Base-by-base conservation (phyloP, 2,329 filamentous ascomycete species). In the Paraphoma sp. region DNA sequence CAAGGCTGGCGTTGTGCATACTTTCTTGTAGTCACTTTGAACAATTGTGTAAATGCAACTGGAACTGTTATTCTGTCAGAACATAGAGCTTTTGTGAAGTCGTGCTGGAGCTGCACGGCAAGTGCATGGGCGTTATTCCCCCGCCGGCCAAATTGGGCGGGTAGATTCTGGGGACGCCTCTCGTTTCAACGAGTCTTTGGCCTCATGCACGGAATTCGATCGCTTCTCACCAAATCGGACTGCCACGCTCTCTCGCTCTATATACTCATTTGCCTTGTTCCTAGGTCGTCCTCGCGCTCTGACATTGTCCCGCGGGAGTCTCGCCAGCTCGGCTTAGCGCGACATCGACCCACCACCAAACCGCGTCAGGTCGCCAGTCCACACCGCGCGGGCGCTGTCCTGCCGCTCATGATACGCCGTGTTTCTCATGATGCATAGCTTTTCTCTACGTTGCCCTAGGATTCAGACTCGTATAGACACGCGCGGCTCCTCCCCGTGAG, bases 381-480 rank as follows among this genome's bases (percentile, higher is more conserved):
- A 50, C 57, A 47, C 51, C 54, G 59, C 43, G 55, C 57, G 56
- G 56, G 54, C 51, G 54, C 45, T 44, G 44, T 45, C 45, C 48
- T 60, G 50, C 45, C 43, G 59, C 53, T 43, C 60, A 62, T 59
- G 60, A 54, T 54, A 50, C 51, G 43, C 43, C 40, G 54, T 54
- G 59, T 55, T 49, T 40, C 63, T 66, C 71, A 73, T 65, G 56
- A 76, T 76, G 73, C 69, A 67, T 67, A 69, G 45, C 50, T 55
- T 48, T 45, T 56, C 53, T 40, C 57, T 55, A 45, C 48, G 57
- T 46, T 56, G 36, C 56, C 57, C 58, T 49, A 53, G 53, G 61
- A 41, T 43, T 60, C 54, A 51, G 31, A 59, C 38, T 48, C 61
- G 51, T 46, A 65, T 51, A 61, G 55, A 28, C 49, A 43, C 54